Percentiles rank a stretch among this genome's conserved stretches.
These are phyloP conservation scores for Euphrasia arctica DNA, from an alignment of 305 asterid genomes.

Conservation along the genomic window DNA sequence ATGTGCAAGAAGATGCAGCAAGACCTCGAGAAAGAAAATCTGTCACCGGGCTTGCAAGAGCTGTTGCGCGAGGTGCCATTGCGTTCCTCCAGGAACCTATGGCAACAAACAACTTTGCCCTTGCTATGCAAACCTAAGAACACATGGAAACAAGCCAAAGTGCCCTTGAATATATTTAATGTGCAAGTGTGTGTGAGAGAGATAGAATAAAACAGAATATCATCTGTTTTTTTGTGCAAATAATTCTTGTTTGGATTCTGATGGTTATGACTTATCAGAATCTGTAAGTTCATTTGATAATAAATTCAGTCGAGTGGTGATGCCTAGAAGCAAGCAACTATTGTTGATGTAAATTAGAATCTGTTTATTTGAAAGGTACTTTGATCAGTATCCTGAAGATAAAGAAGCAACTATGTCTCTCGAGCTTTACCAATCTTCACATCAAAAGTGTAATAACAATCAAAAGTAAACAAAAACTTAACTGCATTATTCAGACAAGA, in stretches of 20 bases:
- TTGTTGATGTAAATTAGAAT: no score
- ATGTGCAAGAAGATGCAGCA: constrained; percentile 66
- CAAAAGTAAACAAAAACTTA: neutral
- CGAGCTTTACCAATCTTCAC: constrained; percentile 3
- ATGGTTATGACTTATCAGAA: constrained; percentile 16
- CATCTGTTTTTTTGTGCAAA: no score
- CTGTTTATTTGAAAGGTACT: no score
- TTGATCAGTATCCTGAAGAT: no score
- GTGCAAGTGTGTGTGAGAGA: neutral
- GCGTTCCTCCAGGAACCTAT: constrained; percentile 79
- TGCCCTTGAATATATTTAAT: constrained; percentile 40
- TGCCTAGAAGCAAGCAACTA: neutral
- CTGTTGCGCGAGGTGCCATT: constrained; percentile 59
- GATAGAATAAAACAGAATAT: neutral
- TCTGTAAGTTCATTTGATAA: constrained; percentile 12
- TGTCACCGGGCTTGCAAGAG: constrained; percentile 59
- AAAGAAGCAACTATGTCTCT: neutral
- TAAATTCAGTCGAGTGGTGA: constrained; percentile 20
- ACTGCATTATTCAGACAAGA: neutral
- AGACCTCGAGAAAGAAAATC: constrained; percentile 57
- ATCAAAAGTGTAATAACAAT: neutral
- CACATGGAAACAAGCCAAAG: constrained; percentile 52
- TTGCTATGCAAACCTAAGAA: constrained; percentile 49
- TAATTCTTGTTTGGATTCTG: constrained; percentile 5
- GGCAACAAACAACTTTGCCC: constrained; percentile 65